These are phyloP conservation scores for Clarireedia hainanense DNA, from an alignment of 2,329 filamentous ascomycete species.

Conservation along the genomic window DNA sequence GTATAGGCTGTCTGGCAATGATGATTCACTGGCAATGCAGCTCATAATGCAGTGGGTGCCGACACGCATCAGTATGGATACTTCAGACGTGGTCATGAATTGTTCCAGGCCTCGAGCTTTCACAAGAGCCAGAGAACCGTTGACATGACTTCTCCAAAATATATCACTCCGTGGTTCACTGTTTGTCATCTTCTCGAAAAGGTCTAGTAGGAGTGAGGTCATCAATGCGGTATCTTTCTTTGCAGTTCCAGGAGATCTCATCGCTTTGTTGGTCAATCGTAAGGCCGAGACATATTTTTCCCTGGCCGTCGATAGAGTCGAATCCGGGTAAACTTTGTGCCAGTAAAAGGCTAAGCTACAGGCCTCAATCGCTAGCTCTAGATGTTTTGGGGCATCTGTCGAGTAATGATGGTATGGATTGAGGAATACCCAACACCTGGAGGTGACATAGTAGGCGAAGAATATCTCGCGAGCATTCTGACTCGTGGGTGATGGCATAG, in stretches of 20 bases:
- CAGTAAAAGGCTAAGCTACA: constrained; percentile 9
- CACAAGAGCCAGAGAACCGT: constrained; percentile 30
- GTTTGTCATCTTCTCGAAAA: constrained; percentile 1
- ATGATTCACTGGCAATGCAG: constrained; percentile 1
- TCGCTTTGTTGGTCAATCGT: not conserved
- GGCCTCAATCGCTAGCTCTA: constrained; percentile 6
- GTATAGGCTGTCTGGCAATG: not conserved
- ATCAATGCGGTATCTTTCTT: constrained; percentile 2
- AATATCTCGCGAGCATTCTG: constrained; percentile 4
- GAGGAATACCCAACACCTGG: constrained; percentile 4
- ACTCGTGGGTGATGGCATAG: not conserved
- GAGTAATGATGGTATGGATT: not conserved
- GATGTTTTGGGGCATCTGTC: not conserved
- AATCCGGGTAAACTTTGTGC: not conserved
- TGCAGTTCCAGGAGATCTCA: not conserved
- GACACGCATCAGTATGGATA: constrained; percentile 1
- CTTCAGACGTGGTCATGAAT: not conserved
- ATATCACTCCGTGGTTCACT: not conserved
- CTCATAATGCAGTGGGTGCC: constrained; percentile 2
- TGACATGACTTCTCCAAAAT: constrained; percentile 30
- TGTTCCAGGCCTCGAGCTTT: constrained; percentile 10
- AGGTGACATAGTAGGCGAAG: constrained; percentile 5
- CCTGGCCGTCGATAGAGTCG: not conserved
- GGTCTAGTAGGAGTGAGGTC: constrained; percentile 8
- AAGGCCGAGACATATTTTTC: constrained; percentile 5